Evolutionary conservation across 2,329 filamentous ascomycete species (phyloP), one percentile per base, ranked within the genome.

Genomic region (Botrytis squamosa): DNA sequence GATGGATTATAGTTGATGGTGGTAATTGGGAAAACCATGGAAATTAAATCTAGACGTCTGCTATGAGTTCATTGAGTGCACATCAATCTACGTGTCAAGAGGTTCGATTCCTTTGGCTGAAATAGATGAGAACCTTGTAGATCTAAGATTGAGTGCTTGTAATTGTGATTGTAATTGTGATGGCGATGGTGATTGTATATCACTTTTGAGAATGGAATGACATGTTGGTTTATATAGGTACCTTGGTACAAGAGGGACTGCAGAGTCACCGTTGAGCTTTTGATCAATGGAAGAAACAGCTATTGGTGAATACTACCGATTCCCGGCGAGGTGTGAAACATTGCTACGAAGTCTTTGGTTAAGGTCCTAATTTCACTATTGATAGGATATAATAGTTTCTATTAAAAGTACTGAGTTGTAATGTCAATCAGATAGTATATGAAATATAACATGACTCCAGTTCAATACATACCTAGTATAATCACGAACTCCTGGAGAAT

Each of bases 181-280:
- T 42, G 10, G 40, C 12, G 49, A 52, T n/a, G 9, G 22, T 12
- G 46, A 46, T 46, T 46, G 10, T n/a, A 52, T n/a, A 16, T 3
- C 25, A 8, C 12, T 7, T 52, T 6, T 14, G 49, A n/a, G 25
- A 7, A 52, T n/a, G 0, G 0, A 7, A 52, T n/a, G 0, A 0
- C 2, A 12, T 52, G 12, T n/a, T 7, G 25, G 3, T 29, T 29
- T 29, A 8, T 55, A 8, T 29, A 29, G 29, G 29, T 29, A 6
- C 12, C 8, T 29, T 55, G 4, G 12, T 3, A 8, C 6, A 12
- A 25, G n/a, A 29, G 52, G 5, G 10, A 14, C 2, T 52, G 10
- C 5, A n/a, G 0, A 18, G 6, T 29, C 3, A 55, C n/a, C 18
- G n/a, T 8, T 55, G 52, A 29, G 52, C 2, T 29, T 16, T 55